These are phyloP conservation scores for Fusarium paranaense DNA, from an alignment of 2,329 filamentous ascomycete genomes.

Conservation along the genomic window DNA sequence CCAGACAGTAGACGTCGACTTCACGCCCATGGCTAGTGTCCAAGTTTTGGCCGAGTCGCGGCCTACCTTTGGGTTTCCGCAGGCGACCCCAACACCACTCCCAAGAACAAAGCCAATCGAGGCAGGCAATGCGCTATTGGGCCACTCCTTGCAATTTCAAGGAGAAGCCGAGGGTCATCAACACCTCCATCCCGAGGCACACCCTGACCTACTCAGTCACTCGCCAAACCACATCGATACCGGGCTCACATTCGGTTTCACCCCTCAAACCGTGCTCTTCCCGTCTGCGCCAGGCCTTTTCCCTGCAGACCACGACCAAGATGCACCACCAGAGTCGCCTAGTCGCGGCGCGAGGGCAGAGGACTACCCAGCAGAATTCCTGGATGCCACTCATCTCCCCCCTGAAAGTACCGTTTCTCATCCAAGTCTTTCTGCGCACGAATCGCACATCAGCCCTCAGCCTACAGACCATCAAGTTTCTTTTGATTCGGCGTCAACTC, in stretches of 20 bases:
- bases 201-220: slow-evolving; percentile 23
- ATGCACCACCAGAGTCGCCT: slow-evolving; percentile 10
- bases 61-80: slow-evolving; percentile 38
- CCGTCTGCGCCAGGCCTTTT: slow-evolving; percentile 27
- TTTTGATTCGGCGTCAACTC: slow-evolving; percentile 21
- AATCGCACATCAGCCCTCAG: not conserved
- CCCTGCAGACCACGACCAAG: slow-evolving; percentile 2
- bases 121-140: slow-evolving; percentile 7
- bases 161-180: slow-evolving; percentile 9
- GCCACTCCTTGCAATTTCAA: slow-evolving; percentile 26
- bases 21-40: slow-evolving; percentile 44
- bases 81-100: slow-evolving; percentile 39
- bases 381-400: slow-evolving; percentile 22
- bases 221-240: slow-evolving; percentile 17
- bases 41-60: slow-evolving; percentile 45
- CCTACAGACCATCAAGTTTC: not conserved
- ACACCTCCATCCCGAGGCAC: slow-evolving; percentile 3
- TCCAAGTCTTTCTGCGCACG: slow-evolving; percentile 19
- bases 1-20: slow-evolving; percentile 48
- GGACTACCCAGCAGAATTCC: slow-evolving; percentile 39
- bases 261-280: slow-evolving; percentile 34
- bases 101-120: slow-evolving; percentile 35
- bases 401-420: slow-evolving; percentile 17
- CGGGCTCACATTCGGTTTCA: slow-evolving; percentile 32
- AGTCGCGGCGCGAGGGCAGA: slow-evolving; percentile 12